Evolutionary conservation across 768 basidiomycete species (phyloP), one percentile per base, ranked within the genome.

Genomic region (Trametes cinnabarina): DNA sequence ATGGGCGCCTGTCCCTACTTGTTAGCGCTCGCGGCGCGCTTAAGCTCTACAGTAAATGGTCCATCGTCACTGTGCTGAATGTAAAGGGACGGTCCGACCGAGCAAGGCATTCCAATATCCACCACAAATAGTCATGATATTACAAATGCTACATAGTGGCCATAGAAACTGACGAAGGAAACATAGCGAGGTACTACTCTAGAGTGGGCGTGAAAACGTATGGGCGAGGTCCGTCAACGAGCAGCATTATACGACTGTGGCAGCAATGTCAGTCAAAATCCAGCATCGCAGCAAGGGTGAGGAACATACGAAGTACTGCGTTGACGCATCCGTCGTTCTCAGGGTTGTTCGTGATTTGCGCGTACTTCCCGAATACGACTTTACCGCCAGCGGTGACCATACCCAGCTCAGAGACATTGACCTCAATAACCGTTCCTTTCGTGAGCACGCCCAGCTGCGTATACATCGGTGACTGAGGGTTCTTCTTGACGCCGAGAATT

Each of bases 381-480:
- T 98, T 98, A 62, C 96, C 96, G 50, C 96, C 94, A 2, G 96
- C 88, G 12, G 96, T 98, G 35, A 98, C 96, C 83, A 98, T 88
- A 53, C 96, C 96, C 61, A 98, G 78, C 72, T 98, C 96, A 40
- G 94, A 96, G n/a, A 97, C 94, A 67, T 99, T 98, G 66, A 98
- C 96, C 71, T 99, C 97, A 55, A 99, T 88, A 63, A 99, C 87
- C 1, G 97, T 99, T 47, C 97, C 97, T 73, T 98, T 98, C 4
- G 97, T 98, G 76, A 99, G 82, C 35, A 99, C 97, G 49, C 96
- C 96, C 39, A 95, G 84, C 68, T 94, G 92, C 0, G 94, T 94
- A 69, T 94, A 95, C 90, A 95, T 95, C 0, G 97, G 96, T 19
- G 94, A 97, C 71, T 98, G 97, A 23, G 97, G 97, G 69, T 99